These are phyloP conservation scores for Suhomyces bokatorum DNA, from an alignment of 1,139 yeast genomes.

Conservation along the genomic window DNA sequence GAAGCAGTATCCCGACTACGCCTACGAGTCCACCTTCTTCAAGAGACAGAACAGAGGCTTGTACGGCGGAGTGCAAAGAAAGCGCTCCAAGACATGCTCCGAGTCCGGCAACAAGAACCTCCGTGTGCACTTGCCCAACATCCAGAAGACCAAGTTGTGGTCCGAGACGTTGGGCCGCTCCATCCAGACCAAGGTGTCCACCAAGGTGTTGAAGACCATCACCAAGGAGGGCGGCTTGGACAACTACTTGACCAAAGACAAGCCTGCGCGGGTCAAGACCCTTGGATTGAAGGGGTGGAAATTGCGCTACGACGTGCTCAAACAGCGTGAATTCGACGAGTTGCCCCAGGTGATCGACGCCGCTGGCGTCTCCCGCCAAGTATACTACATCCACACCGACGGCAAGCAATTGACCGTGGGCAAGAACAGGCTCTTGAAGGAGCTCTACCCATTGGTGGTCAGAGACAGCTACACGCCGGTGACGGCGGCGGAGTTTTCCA, in stretches of 20 bases:
- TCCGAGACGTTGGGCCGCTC: conserved; percentile 69
- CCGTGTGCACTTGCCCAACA: conserved; percentile 81
- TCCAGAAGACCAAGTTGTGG: conserved; percentile 75
- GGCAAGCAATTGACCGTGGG: conserved; percentile 59
- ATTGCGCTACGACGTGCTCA: conserved; percentile 71
- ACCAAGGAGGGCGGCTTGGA: conserved; percentile 94
- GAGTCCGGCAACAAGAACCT: conserved; percentile 73
- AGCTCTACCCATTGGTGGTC: conserved; percentile 54
- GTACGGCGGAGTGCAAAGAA: conserved; percentile 84
- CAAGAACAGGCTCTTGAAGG: conserved; percentile 58
- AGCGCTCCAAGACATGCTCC: conserved; percentile 74
- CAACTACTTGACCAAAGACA: conserved; percentile 80
- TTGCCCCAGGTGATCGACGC: conserved; percentile 27
- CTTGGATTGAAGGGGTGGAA: conserved; percentile 92
- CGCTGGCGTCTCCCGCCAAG: conserved; percentile 36
- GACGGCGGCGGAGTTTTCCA: conserved; percentile 45
- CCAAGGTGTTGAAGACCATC: conserved; percentile 81
- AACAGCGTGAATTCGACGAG: conserved; percentile 28
- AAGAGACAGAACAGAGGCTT: conserved; percentile 87
- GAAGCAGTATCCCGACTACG: conserved; percentile 69
- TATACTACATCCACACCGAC: conserved; percentile 51
- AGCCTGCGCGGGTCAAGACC: conserved; percentile 86
- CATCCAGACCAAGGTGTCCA: conserved; percentile 63
- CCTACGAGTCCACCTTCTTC: conserved; percentile 73
- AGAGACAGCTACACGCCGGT: conserved; percentile 47